A percentile compares a stretch with the other conserved stretches of the same genome.
Evolutionary conservation across 768 basidiomycete species (phyloP).

Genomic region (Kondoa malvinella): DNA sequence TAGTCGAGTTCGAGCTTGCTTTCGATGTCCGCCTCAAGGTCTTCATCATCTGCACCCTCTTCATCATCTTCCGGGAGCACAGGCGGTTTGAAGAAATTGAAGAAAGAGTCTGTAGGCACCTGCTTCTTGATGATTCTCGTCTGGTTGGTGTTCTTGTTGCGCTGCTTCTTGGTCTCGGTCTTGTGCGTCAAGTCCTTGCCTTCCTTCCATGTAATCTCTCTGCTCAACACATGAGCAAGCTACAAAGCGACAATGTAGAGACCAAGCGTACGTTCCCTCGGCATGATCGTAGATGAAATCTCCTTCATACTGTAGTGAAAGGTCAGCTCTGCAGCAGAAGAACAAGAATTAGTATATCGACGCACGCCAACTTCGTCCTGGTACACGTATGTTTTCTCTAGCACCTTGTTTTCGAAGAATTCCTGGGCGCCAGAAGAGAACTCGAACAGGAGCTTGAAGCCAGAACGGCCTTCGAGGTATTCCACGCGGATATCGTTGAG

Average conservation of each 20-base stretch:
- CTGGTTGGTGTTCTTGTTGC: conserved; percentile 65
- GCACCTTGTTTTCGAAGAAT: conserved; percentile 63
- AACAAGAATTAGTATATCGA: background rate
- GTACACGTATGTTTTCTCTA: conserved; percentile 91
- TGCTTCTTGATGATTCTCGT: conserved; percentile 49
- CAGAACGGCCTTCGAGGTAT: conserved; percentile 58
- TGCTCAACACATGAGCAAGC: background rate
- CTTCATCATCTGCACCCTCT: conserved; percentile 48
- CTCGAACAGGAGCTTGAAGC: conserved; percentile 74
- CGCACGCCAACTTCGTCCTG: conserved; percentile 30
- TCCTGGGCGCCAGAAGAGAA: conserved; percentile 53
- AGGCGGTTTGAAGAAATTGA: conserved; percentile 92
- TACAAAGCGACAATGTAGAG: background rate
- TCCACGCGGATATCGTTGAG: conserved; percentile 63
- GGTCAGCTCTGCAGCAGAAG: conserved; percentile 53
- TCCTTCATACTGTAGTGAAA: conserved; percentile 47
- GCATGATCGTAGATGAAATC: conserved; percentile 94
- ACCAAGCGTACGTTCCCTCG: conserved; percentile 43
- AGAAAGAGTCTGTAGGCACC: conserved; percentile 83
- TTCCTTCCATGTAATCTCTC: conserved; percentile 85
- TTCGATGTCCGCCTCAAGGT: conserved; percentile 74
- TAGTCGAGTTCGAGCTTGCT: conserved; percentile 90
- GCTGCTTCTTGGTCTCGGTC: conserved; percentile 96
- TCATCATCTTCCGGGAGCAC: conserved; percentile 50
- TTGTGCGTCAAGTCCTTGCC: conserved; percentile 95